These are phyloP conservation scores for Helichrysum umbraculigerum DNA, from an alignment of 129 eudicot genomes.

Conservation along the genomic window DNA sequence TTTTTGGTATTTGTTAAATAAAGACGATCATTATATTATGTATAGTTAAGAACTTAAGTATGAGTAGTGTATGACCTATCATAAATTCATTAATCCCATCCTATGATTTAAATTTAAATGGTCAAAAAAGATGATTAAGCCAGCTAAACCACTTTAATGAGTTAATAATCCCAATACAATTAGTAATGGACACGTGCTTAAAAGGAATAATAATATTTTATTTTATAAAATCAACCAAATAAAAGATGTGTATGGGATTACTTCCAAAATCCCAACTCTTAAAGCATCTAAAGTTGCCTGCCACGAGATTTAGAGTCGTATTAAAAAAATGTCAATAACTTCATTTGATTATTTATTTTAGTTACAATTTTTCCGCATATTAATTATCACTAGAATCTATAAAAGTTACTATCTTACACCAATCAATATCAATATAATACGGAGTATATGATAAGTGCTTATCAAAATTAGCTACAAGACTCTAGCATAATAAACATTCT, in stretches of 20 bases:
- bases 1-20: no score
- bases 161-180: conserved; percentile 7
- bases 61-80: no score
- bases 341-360: neutral
- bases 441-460: no score
- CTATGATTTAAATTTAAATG: neutral
- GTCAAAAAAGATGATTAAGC: conserved; percentile 5
- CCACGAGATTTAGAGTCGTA: conserved; percentile 3
- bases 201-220: neutral
- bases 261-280: conserved; percentile 13
- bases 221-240: conserved; percentile 17
- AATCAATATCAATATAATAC: no score
- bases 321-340: conserved; percentile 3
- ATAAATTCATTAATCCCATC: neutral
- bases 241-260: conserved; percentile 13
- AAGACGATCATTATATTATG: neutral
- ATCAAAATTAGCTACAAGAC: no score
- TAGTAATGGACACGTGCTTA: conserved; percentile 17
- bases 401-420: no score
- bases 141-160: neutral
- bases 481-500: no score
- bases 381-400: neutral
- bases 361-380: neutral
- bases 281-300: conserved; percentile 11
- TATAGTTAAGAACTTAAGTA: neutral